Base-by-base conservation (phyloP, 352 stramenopile species). In the Hyphochytrium catenoides region DNA sequence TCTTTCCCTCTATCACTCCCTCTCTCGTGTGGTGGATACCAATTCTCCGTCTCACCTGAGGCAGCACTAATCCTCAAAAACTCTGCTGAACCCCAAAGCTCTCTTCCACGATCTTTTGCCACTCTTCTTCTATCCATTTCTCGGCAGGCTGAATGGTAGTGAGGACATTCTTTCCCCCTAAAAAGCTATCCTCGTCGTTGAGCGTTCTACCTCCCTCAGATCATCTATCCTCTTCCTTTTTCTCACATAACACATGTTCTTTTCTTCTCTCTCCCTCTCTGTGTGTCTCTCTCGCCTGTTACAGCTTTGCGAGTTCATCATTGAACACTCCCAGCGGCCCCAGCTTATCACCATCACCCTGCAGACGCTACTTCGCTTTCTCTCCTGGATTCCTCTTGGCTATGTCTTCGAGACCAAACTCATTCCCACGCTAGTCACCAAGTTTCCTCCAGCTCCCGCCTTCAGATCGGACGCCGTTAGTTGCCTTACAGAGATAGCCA, bases 341-440 rank as follows among this genome's bases (percentile, higher is more conserved):
- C 74, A 66, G 27, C 54, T 98, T 6, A 57, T 97, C n/a, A 74
- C 74, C 43, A 87, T 93, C 31, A 97, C 91, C 19, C 59, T 98
- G 12, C 68, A 95, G 50, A 97, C 90, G 25, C 66, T 98, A 34
- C 72, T 96, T 51, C 63, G 85, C 15, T 98, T 97, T 50, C 51
- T 97, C 7, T 95, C 81, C 36, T 98, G 90, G 89, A 97, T 98
- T 46, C 88, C 88, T 1, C 56, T 97, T 2, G 87, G 82, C 4
- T 98, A 95, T 42, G 94, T 98, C 47, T 97, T 98, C 48, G 81
- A 96, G 57, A 95, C 84, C 28, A 69, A 88, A 28, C 59, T 96
- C 23, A 85, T 95, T 41, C 60, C 93, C 54, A 84, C 83, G 15
- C 69, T 97, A 12, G 60, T 95, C 29, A 89, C 84, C 45, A 95